These are phyloP conservation scores for Linnemannia zychae DNA, from an alignment of 192 early-diverging fungal genomes.

Conservation along the genomic window DNA sequence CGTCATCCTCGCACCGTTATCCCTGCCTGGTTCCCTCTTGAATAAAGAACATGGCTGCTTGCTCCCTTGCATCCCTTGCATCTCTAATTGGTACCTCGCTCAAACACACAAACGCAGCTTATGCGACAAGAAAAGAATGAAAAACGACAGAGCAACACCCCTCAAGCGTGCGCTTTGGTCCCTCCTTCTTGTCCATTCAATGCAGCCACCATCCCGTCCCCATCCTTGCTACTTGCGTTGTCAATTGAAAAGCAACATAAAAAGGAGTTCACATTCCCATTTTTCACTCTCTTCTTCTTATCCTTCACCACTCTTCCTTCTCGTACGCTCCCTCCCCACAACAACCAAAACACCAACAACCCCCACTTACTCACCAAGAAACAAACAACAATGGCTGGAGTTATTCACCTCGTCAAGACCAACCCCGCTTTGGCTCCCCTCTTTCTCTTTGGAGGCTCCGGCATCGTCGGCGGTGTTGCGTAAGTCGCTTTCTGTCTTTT, in stretches of 20 bases:
- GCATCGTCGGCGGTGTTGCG: constrained; percentile 53
- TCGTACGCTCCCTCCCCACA: not conserved
- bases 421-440: constrained; percentile 49
- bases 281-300: not conserved
- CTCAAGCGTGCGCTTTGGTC: constrained; percentile 5
- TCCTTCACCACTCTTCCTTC: not conserved
- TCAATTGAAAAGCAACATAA: constrained; percentile 7
- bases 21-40: not conserved
- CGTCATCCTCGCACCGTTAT: not conserved
- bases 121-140: not conserved
- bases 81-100: not conserved
- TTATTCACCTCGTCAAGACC: constrained; percentile 35
- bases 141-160: not conserved
- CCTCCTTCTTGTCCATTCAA: not conserved
- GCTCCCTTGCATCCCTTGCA: not conserved
- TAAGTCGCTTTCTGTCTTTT: constrained; percentile 20
- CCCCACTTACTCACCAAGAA: not conserved
- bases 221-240: not conserved
- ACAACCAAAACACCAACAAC: not conserved
- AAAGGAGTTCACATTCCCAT: constrained; percentile 13
- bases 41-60: not conserved
- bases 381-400: constrained; percentile 37
- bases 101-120: not conserved
- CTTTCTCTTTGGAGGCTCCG: constrained; percentile 52
- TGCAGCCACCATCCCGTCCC: not conserved